phyloP scores from a whole-genome alignment of 1,284 basidiomycete species.

The Sutorius eximius region DNA sequence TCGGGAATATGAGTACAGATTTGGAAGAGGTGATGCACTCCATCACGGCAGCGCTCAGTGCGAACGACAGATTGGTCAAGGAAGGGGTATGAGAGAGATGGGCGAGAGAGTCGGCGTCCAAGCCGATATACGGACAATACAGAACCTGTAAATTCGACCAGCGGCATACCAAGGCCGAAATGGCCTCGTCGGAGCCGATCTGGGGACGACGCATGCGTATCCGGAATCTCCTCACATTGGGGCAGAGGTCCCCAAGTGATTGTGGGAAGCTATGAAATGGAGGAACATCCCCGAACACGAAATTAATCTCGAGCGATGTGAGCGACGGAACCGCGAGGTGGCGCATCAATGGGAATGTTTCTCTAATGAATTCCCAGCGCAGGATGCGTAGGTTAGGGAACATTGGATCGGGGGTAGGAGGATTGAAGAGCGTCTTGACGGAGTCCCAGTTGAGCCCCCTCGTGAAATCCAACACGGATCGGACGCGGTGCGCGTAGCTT shows the following conservation, averaged over 20 bases:
- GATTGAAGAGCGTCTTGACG: constrained; percentile 17
- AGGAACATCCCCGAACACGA: constrained; percentile 18
- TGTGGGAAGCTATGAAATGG: constrained; percentile 19
- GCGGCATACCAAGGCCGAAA: constrained; percentile 13
- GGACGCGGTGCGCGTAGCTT: constrained; percentile 17
- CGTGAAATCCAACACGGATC: constrained; percentile 21
- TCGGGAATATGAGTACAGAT: constrained; percentile 10
- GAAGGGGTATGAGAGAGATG: constrained; percentile 18
- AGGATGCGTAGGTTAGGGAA: constrained; percentile 25
- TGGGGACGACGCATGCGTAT: constrained; percentile 15
- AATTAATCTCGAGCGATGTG: constrained; percentile 23
- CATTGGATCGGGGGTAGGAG: constrained; percentile 17
- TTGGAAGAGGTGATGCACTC: constrained; percentile 4
- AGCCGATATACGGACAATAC: constrained; percentile 13
- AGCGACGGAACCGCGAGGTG: constrained; percentile 18
- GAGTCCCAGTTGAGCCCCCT: constrained; percentile 23
- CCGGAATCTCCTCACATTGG: constrained; percentile 13
- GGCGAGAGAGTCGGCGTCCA: constrained; percentile 13
- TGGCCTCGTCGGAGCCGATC: constrained; percentile 3
- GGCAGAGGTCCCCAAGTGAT: constrained; percentile 18
- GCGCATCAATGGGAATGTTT: constrained; percentile 18
- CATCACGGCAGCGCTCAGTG: not conserved
- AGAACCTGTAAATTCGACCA: constrained; percentile 21
- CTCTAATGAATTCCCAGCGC: constrained; percentile 21
- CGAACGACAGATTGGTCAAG: constrained; percentile 16